Base-by-base conservation (phyloP, 768 basidiomycete genomes). In the Kwoniella newhampshirensis region DNA sequence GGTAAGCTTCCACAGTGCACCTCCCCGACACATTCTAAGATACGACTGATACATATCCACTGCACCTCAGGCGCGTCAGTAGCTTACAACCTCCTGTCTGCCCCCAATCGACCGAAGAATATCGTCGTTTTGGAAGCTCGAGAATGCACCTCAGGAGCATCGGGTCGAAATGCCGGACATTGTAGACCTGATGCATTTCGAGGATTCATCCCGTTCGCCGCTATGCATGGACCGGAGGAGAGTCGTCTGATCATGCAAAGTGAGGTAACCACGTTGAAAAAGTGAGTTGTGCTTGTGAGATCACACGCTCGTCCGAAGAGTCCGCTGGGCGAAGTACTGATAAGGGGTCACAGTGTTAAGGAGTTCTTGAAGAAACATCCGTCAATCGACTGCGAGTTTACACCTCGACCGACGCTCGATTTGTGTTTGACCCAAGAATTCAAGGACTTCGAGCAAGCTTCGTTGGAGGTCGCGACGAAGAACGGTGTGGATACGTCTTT, bases 91-190 rank as follows among this genome's bases (percentile, higher is more conserved):
- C 51, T 70, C 2, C 50, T 70, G 3, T 37, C 43, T 11, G 45
- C 60, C n/a, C 46, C 62, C 11, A 40, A 62, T 25, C 54, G 64
- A 49, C 68, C 68, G 3, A 43, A 39, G 6, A 55, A 78, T 27
- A 80, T 86, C 0, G 83, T 85, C 17, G 78, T 93, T 11, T 74
- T 96, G 8, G 91, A 94, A 69, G 92, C 90, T 3, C 79, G 92
- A 64, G 86, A 89, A 44, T 57, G 61, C 20, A 66, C 60, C 28
- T 71, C 70, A 1, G 73, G 73, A 8, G 73, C 68, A 87, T 92
- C 74, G 88, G 91, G 90, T 21, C 77, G 88, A 32, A 63, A 80
- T 46, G 67, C 60, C 30, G 74, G 60, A 44, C 73, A 60, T 63
- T 72, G 54, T 64, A 56, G 72, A 43, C 69, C 64, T 15, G 60